Conservation (phyloP, 1,284 basidiomycete species). For the Puccinia polysora region DNA sequence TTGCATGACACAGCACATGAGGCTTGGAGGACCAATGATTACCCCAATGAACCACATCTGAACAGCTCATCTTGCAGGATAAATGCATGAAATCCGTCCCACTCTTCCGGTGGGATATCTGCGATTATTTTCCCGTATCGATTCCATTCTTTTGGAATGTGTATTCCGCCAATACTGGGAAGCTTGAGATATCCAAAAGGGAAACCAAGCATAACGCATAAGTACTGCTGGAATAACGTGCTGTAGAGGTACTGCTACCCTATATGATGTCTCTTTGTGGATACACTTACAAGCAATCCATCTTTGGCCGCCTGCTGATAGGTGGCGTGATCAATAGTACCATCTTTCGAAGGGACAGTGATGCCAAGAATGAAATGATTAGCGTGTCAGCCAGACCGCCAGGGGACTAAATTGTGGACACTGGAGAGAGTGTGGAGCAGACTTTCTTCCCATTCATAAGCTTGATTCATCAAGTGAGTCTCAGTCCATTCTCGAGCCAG, state of each 20-base stretch:
- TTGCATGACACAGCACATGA: too few relatives aligned
- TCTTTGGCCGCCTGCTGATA: conserved; percentile 42
- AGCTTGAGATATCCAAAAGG: background rate
- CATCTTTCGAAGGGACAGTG: conserved; percentile 14
- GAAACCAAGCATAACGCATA: too few relatives aligned
- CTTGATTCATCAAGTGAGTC: conserved; percentile 38
- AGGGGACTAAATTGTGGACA: background rate
- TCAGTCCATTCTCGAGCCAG: conserved; percentile 44
- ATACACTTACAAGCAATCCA: conserved; percentile 33
- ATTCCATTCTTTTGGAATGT: conserved; percentile 41
- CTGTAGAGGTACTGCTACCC: too few relatives aligned
- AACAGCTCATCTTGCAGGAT: conserved; percentile 39
- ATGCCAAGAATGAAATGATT: conserved; percentile 43
- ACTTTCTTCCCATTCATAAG: conserved; percentile 41
- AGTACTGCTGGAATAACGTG: too few relatives aligned
- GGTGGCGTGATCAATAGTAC: conserved; percentile 32
- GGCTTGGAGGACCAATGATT: background rate
- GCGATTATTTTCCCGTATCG: conserved; percentile 42
- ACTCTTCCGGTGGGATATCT: conserved; percentile 39
- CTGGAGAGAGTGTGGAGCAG: too few relatives aligned
- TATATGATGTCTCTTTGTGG: too few relatives aligned
- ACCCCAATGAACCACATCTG: conserved; percentile 45
- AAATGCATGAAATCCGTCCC: conserved; percentile 45
- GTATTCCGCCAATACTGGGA: conserved; percentile 31
- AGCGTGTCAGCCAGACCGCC: background rate